phyloP scores from a whole-genome alignment of 768 basidiomycete species.

The Lactifluus rugatus region DNA sequence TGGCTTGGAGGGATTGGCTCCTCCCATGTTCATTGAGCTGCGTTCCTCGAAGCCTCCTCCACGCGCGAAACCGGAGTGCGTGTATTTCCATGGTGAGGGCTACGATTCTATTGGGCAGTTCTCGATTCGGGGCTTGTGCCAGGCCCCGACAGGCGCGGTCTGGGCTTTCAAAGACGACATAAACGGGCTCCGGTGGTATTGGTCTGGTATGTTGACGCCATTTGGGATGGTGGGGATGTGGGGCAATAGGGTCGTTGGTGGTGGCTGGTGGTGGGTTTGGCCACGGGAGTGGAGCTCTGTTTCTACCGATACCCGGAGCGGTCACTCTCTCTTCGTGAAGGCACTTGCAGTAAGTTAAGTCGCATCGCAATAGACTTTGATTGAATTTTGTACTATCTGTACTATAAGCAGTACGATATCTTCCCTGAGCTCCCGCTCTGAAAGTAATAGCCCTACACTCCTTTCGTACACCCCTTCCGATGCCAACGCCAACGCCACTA shows the following conservation, averaged over 20 bases:
- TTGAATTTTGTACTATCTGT: too few species aligned
- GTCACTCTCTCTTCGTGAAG: not conserved
- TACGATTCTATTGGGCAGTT: not conserved
- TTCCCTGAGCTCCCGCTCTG: too few species aligned
- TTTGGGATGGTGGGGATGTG: slow-evolving; percentile 11
- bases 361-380: too few species aligned
- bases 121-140: not conserved
- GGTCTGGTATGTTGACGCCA: slow-evolving; percentile 1
- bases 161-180: not conserved
- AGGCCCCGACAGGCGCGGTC: not conserved
- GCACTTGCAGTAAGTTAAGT: too few species aligned
- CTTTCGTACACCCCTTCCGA: too few species aligned
- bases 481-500: too few species aligned
- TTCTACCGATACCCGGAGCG: not conserved
- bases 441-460: too few species aligned
- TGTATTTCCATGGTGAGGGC: not conserved
- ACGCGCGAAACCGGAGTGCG: not conserved
- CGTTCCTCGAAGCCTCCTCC: not conserved
- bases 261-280: slow-evolving; percentile 14
- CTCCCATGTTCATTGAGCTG: slow-evolving; percentile 6
- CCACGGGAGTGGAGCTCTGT: slow-evolving; percentile 3
- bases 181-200: too few species aligned
- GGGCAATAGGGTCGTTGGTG: not conserved
- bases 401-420: too few species aligned
- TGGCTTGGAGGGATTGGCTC: not conserved